A percentile compares a stretch with the other conserved stretches of the same genome.
These are phyloP conservation scores for Thermochaetoides thermophila DNA, from an alignment of 495 filamentous ascomycete species.

Conservation along the genomic window DNA sequence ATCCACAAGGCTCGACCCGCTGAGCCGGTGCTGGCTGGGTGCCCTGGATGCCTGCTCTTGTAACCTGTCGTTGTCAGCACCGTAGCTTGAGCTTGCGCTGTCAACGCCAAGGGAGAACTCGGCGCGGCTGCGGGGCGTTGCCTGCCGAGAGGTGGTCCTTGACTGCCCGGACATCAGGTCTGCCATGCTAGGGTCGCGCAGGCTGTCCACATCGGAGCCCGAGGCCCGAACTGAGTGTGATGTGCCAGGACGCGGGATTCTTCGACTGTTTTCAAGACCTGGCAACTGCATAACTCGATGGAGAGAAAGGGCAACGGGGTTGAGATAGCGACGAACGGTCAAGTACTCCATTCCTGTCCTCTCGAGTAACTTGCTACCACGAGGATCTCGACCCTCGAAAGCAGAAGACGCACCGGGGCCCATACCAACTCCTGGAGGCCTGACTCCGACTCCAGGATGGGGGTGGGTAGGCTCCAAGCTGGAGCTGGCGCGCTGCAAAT, in stretches of 20 bases:
- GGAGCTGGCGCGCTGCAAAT: slow-evolving; percentile 53
- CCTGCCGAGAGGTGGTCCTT: background rate
- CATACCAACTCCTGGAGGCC: slow-evolving; percentile 17
- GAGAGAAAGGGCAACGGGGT: slow-evolving; percentile 45
- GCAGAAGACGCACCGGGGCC: slow-evolving; percentile 23
- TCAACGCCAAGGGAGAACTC: slow-evolving; percentile 16
- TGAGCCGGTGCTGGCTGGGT: slow-evolving; percentile 14
- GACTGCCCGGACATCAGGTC: slow-evolving; percentile 1
- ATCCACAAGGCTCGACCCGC: slow-evolving; percentile 27
- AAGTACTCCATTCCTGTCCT: slow-evolving; percentile 49
- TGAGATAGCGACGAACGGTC: slow-evolving; percentile 51
- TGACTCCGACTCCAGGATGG: slow-evolving; percentile 16
- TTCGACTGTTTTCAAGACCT: slow-evolving; percentile 29
- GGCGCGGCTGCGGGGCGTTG: background rate
- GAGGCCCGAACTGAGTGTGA: slow-evolving; percentile 7
- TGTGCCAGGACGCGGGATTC: slow-evolving; percentile 22
- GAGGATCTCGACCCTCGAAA: slow-evolving; percentile 35
- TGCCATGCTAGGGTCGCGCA: slow-evolving; percentile 1
- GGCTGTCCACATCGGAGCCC: background rate
- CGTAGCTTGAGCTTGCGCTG: slow-evolving; percentile 26
- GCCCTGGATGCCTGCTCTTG: slow-evolving; percentile 1
- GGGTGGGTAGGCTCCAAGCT: slow-evolving; percentile 41
- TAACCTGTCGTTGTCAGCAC: slow-evolving; percentile 16
- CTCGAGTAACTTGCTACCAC: slow-evolving; percentile 43
- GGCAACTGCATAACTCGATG: slow-evolving; percentile 36